Conservation (phyloP, 257 asterid species). For the Leptodermis oblonga region DNA sequence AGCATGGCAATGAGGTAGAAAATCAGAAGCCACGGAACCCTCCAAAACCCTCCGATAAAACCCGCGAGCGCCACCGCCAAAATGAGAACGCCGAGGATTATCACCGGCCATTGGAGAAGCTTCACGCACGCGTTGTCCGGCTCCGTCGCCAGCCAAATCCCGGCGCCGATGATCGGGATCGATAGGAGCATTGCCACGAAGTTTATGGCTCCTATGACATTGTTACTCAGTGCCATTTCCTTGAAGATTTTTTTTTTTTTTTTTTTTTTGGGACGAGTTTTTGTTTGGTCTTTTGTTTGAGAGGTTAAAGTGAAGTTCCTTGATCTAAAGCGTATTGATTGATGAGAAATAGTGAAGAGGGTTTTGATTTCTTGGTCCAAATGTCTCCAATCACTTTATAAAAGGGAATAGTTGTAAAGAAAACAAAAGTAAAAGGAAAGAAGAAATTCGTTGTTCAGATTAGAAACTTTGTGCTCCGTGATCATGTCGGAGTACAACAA, state of each 20-base stretch:
- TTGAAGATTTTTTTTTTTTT: background rate
- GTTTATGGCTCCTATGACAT: constrained; percentile 70
- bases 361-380: constrained; percentile 16
- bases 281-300: constrained; percentile 22
- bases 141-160: constrained; percentile 73
- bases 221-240: constrained; percentile 67
- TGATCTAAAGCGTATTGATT: background rate
- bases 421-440: constrained; percentile 30
- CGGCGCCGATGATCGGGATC: constrained; percentile 75
- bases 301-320: constrained; percentile 23
- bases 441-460: constrained; percentile 27
- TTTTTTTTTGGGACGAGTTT: constrained; percentile 5
- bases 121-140: constrained; percentile 73
- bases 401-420: constrained; percentile 38
- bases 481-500: constrained; percentile 11
- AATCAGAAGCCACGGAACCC: constrained; percentile 54
- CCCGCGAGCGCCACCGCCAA: constrained; percentile 64
- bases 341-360: constrained; percentile 8
- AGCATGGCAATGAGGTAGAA: constrained; percentile 75
- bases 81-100: constrained; percentile 58
- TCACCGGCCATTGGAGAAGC: constrained; percentile 78
- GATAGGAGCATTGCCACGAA: constrained; percentile 72
- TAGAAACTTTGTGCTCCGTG: constrained; percentile 13
- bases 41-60: constrained; percentile 75
- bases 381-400: constrained; percentile 27